phyloP scores from a whole-genome alignment of 2,329 filamentous ascomycete genomes.

The Drechslera avenae region DNA sequence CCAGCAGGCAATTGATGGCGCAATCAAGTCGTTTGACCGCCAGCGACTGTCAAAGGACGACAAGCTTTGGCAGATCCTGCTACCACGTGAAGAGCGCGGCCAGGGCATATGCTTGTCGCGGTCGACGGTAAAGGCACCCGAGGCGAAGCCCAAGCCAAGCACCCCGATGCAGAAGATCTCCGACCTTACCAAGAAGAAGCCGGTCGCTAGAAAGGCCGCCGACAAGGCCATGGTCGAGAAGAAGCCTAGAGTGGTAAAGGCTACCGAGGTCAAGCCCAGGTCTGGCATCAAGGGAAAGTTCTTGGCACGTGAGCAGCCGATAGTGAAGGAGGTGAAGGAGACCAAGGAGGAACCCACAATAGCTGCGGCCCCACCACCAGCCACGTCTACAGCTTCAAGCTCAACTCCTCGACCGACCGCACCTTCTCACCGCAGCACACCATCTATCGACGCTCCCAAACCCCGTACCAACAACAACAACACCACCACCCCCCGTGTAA shows the following conservation, averaged over 20 bases:
- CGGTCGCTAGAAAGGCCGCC: constrained; percentile 49
- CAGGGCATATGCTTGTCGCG: constrained; percentile 66
- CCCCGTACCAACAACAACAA: constrained; percentile 37
- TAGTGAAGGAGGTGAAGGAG: constrained; percentile 30
- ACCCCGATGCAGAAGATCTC: constrained; percentile 45
- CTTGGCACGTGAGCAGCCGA: constrained; percentile 25
- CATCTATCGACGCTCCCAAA: constrained; percentile 34
- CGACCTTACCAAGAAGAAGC: constrained; percentile 53
- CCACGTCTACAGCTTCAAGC: constrained; percentile 15
- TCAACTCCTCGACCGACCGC: constrained; percentile 26
- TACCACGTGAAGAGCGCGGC: constrained; percentile 64
- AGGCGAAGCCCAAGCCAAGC: constrained; percentile 42
- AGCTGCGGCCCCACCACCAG: constrained; percentile 22
- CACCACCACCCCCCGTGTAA: constrained; percentile 34
- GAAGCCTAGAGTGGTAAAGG: constrained; percentile 20
- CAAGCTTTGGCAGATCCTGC: constrained; percentile 65
- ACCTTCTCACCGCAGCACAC: constrained; percentile 25
- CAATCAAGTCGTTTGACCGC: constrained; percentile 67
- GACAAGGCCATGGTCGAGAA: constrained; percentile 48
- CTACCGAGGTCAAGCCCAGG: constrained; percentile 25
- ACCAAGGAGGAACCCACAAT: constrained; percentile 31
- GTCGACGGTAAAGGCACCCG: constrained; percentile 57
- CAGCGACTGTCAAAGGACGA: constrained; percentile 64
- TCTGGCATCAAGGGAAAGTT: constrained; percentile 36
- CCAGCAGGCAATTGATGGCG: constrained; percentile 65